Percentiles rank a stretch among this genome's conserved stretches.
These are phyloP conservation scores for Rubus parviflorus DNA, from an alignment of 306 rosid genomes.

Conservation along the genomic window DNA sequence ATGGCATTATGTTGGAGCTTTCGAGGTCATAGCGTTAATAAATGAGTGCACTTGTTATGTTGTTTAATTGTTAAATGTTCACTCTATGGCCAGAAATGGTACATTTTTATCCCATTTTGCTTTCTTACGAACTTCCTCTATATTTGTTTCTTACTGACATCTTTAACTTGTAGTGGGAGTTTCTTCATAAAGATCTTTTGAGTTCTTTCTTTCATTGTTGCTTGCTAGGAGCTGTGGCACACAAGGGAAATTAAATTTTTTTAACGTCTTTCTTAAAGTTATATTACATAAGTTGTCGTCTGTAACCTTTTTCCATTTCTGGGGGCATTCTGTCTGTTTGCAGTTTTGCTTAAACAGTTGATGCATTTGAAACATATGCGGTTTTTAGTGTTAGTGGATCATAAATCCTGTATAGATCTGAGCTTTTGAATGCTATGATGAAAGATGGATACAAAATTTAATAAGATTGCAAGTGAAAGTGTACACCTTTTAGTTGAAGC, in stretches of 20 bases:
- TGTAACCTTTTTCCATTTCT: neutral
- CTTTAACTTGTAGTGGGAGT: neutral
- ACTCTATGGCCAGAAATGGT: neutral
- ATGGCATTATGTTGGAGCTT: neutral
- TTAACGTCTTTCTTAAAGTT: neutral
- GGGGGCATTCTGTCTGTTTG: neutral
- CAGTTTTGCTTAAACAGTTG: neutral
- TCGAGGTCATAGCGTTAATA: constrained; percentile 2
- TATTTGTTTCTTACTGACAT: neutral
- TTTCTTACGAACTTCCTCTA: neutral
- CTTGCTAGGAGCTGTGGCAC: neutral
- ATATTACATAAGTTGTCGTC: neutral
- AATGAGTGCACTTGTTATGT: neutral
- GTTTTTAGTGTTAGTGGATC: neutral
- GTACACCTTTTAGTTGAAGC: neutral
- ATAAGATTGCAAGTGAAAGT: neutral
- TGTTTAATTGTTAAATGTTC: neutral
- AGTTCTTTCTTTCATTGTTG: neutral
- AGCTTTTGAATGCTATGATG: neutral
- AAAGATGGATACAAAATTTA: neutral
- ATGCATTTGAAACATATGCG: neutral
- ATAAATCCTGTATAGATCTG: neutral
- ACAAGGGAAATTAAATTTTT: neutral
- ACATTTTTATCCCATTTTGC: neutral
- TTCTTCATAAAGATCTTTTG: neutral